Evolutionary conservation across 352 stramenopile genomes (phyloP), one percentile per base, ranked within the genome.

Genomic region (Pythium aristosporum): DNA sequence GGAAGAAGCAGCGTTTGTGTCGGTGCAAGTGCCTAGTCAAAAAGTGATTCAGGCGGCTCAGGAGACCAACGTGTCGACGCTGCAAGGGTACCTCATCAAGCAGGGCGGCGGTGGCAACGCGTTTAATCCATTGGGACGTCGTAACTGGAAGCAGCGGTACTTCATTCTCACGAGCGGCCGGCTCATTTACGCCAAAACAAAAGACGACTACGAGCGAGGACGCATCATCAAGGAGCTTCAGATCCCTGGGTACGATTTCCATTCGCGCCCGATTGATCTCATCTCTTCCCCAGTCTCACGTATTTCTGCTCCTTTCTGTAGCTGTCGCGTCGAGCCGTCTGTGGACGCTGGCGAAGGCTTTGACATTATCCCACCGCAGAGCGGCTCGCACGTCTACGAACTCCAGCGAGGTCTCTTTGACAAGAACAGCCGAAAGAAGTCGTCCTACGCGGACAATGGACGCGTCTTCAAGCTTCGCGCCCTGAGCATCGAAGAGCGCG

Each of bases 61-160:
- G 53, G 85, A 90, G 16, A 84, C 75, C 10, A 72, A 87, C 49
- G 62, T 71, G 30, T 86, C 76, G 21, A 73, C 89, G 28, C 61
- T 93, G 1, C 83, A 96, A 79, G 87, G 87, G 0, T 96, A 96
- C 55, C 58, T 96, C 21, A 88, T 96, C 73, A 96, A 96, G 52
- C 87, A 96, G 65, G 87, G 87, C 21, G 85, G 78, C 51, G 87
- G 87, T 30, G 80, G 87, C 10, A 89, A 88, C 46, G 78, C 81
- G 10, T 80, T 91, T 23, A 94, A 92, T 37, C 82, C 82, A 1
- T 75, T 96, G 1, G 80, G 85, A 0, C 67, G 87, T n/a, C 88
- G 88, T 52, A 94, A 94, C 67, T 96, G 87, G 87, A 96, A 96
- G 71, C 85, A 94, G 63, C 77, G 87, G 32, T 96, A 94, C 69